Evolutionary conservation across 306 rosid species (phyloP).

Genomic region (Fragaria vesca): DNA sequence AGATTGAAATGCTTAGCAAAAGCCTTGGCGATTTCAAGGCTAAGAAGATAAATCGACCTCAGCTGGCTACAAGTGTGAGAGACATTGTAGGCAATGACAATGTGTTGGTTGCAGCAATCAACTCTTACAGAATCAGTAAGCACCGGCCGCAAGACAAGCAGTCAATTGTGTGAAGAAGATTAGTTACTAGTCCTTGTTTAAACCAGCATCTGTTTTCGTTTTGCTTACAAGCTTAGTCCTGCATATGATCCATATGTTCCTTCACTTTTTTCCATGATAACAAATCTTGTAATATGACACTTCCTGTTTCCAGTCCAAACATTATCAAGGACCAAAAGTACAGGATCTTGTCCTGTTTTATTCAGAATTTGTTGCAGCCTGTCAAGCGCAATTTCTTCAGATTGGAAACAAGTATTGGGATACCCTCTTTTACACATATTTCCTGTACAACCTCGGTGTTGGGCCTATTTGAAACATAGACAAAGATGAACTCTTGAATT

Average conservation of each 20-base stretch:
- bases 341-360: background rate
- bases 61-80: background rate
- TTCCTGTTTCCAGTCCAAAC: constrained; percentile 11
- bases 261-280: too few relatives aligned
- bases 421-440: constrained; percentile 31
- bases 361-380: constrained; percentile 31
- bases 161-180: background rate
- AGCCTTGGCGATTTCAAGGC: background rate
- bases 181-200: background rate
- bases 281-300: constrained; percentile 37
- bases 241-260: too few relatives aligned
- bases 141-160: background rate
- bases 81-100: background rate
- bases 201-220: background rate
- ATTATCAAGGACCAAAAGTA: constrained; percentile 15
- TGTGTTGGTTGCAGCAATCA: background rate
- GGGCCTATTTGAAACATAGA: constrained; percentile 39
- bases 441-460: constrained; percentile 30
- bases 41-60: background rate
- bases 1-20: background rate
- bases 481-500: constrained; percentile 41
- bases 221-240: background rate
- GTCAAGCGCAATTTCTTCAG: constrained; percentile 25
- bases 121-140: background rate
- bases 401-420: too few relatives aligned